Conservation (phyloP, 2,329 filamentous ascomycete species). For the Fusarium goolgardi region DNA sequence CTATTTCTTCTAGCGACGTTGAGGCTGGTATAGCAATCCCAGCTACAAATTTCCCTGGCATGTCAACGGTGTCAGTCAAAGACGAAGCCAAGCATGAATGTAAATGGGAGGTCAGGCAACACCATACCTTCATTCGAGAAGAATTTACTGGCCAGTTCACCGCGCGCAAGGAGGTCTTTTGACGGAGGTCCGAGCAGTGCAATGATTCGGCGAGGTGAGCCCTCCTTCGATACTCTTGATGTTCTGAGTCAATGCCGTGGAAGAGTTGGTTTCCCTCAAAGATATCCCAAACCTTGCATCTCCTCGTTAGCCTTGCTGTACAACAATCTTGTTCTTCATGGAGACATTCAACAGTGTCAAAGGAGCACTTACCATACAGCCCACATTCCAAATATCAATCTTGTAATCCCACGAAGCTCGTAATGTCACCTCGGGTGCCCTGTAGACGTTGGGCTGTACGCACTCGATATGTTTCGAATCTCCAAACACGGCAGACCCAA, state of each 20-base stretch:
- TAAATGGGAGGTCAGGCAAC: accelerated
- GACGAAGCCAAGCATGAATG: accelerated
- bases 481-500: constrained; percentile 58
- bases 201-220: not conserved
- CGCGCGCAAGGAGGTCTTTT: not conserved
- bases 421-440: constrained; percentile 61
- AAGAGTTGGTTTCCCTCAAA: not conserved
- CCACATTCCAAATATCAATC: constrained; percentile 65
- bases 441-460: constrained; percentile 56
- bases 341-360: too few relatives aligned
- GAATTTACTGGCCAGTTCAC: not conserved
- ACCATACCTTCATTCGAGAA: not conserved
- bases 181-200: not conserved
- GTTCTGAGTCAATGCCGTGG: not conserved
- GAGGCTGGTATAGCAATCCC: not conserved
- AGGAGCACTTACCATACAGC: constrained; percentile 58
- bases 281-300: not conserved
- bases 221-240: not conserved
- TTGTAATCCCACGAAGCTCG: constrained; percentile 58
- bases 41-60: accelerated
- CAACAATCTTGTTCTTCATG: not conserved
- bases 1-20: accelerated
- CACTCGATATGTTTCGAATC: constrained; percentile 50
- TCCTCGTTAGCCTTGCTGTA: not conserved
- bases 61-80: not conserved